A percentile compares a stretch with the other conserved stretches of the same genome.
These are phyloP conservation scores for Moesziomyces antarcticus DNA, from an alignment of 1,284 basidiomycete genomes.

Conservation along the genomic window DNA sequence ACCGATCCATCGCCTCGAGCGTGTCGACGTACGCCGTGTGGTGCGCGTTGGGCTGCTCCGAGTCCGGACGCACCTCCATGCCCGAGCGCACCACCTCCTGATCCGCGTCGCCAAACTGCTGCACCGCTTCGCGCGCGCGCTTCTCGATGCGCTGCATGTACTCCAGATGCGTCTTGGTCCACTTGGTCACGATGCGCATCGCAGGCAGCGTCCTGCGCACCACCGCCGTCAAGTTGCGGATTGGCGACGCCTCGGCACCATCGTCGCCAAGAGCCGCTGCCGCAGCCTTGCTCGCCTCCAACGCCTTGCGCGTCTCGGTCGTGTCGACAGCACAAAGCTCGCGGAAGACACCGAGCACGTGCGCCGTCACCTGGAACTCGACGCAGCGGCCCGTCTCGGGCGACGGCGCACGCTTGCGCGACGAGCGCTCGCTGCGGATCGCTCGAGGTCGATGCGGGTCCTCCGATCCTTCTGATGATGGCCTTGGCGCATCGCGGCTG, in stretches of 20 bases:
- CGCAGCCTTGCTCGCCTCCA: constrained; percentile 71
- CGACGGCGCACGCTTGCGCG: constrained; percentile 30
- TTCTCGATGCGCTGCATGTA: constrained; percentile 72
- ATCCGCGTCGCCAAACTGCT: constrained; percentile 26
- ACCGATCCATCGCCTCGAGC: constrained; percentile 68
- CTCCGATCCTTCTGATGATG: constrained; percentile 29
- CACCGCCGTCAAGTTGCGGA: constrained; percentile 83
- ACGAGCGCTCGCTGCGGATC: constrained; percentile 74
- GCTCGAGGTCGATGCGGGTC: constrained; percentile 36
- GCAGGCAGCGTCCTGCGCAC: constrained; percentile 87
- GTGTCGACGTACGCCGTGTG: constrained; percentile 62
- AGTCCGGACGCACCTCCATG: constrained; percentile 27
- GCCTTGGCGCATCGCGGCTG: constrained; percentile 24
- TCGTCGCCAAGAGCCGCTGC: constrained; percentile 5
- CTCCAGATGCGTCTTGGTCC: constrained; percentile 82
- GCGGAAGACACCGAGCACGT: constrained; percentile 79
- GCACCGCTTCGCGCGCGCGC: constrained; percentile 39
- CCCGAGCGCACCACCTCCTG: constrained; percentile 25
- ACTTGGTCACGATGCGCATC: constrained; percentile 86
- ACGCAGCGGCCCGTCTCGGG: constrained; percentile 41
- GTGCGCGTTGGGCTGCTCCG: constrained; percentile 24
- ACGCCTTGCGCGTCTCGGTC: constrained; percentile 69
- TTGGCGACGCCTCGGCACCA: constrained; percentile 57
- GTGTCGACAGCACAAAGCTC: constrained; percentile 78
- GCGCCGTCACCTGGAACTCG: constrained; percentile 78